A percentile compares a stretch with the other conserved stretches of the same genome.
Conservation (phyloP, 2,329 filamentous ascomycete species). For the Onygenales sp. region DNA sequence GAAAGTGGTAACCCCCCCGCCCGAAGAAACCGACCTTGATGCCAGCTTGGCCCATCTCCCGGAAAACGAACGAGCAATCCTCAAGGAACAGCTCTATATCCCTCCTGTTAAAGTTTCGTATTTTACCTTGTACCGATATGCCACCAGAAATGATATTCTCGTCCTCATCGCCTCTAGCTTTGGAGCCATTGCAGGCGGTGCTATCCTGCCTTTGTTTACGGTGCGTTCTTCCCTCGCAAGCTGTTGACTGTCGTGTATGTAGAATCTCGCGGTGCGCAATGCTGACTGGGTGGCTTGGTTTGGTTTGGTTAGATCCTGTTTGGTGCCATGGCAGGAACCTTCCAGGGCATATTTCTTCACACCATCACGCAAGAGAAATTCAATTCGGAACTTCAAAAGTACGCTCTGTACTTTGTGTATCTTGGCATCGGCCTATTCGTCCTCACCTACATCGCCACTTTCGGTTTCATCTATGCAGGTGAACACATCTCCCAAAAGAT, state of each 20-base stretch:
- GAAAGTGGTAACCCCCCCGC: conserved; percentile 26
- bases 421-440: conserved; percentile 73
- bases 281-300: no score
- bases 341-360: conserved; percentile 53
- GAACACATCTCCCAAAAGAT: conserved; percentile 72
- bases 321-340: conserved; percentile 63
- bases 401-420: conserved; percentile 78
- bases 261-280: no score
- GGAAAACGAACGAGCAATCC: conserved; percentile 54
- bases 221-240: conserved; percentile 27
- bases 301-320: conserved; percentile 48
- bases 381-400: conserved; percentile 47
- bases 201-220: conserved; percentile 70
- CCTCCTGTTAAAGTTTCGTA: conserved; percentile 57
- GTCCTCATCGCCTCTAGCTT: conserved; percentile 54
- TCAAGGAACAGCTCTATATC: conserved; percentile 59
- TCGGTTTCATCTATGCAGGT: conserved; percentile 82
- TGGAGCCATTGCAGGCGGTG: conserved; percentile 61
- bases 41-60: conserved; percentile 55
- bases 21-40: conserved; percentile 33
- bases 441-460: conserved; percentile 67
- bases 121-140: conserved; percentile 59
- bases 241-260: no score
- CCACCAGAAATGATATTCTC: conserved; percentile 53
- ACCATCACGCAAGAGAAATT: conserved; percentile 47